phyloP scores from a whole-genome alignment of 2,329 filamentous ascomycete genomes.

The Fusarium transvaalense region DNA sequence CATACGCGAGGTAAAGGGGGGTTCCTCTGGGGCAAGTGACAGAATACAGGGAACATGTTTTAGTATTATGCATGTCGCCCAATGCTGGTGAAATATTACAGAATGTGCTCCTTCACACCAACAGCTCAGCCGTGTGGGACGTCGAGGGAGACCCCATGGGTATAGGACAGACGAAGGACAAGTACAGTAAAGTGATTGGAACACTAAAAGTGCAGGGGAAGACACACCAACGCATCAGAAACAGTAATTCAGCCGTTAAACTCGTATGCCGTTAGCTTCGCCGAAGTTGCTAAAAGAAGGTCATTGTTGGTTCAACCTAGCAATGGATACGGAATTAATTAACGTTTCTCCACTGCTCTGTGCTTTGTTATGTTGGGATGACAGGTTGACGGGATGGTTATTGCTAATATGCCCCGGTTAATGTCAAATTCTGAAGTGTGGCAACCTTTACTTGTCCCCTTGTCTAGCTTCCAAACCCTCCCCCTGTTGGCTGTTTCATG shows the following conservation, averaged over 20 bases:
- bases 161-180: conserved; percentile 3
- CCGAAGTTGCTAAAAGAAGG: not conserved
- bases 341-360: not conserved
- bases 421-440: not conserved
- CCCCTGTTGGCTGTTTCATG: not conserved
- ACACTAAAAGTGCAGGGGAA: conserved; percentile 16
- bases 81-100: not conserved
- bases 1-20: not conserved
- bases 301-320: not conserved
- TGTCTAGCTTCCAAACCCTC: conserved; percentile 1
- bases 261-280: not conserved
- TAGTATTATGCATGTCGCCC: not conserved
- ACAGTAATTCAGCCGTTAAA: conserved; percentile 4
- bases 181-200: conserved; percentile 23
- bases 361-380: not conserved
- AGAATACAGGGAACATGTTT: not conserved
- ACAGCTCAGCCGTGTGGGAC: not conserved
- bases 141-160: not conserved
- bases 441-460: conserved; percentile 11
- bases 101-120: not conserved
- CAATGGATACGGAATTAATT: not conserved
- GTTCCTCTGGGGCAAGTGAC: conserved; percentile 8
- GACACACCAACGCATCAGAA: conserved; percentile 4
- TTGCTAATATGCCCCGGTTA: conserved; percentile 3
- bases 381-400: too few species aligned